phyloP scores from a whole-genome alignment of 1,284 basidiomycete genomes.

The Peniophora sp. region DNA sequence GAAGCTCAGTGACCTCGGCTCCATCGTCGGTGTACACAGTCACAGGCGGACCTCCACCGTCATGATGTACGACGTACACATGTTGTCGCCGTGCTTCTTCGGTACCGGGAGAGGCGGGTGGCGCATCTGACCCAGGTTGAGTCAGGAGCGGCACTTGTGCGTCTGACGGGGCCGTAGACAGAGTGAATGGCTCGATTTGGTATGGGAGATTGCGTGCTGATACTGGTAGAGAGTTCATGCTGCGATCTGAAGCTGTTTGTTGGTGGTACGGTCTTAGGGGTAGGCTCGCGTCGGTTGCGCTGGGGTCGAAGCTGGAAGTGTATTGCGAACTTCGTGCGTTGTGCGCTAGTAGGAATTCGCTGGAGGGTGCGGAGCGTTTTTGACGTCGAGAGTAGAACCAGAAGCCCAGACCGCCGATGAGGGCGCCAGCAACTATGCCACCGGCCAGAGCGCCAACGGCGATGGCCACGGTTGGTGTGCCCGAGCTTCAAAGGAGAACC shows the following conservation, averaged over 20 bases:
- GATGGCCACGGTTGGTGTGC: neutral
- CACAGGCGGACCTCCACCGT: slow-evolving; percentile 45
- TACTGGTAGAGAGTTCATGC: neutral
- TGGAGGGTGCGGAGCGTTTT: too few relatives aligned
- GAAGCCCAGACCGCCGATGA: slow-evolving; percentile 2
- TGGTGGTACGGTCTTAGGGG: neutral
- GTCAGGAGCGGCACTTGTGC: slow-evolving; percentile 5
- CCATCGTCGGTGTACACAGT: slow-evolving; percentile 49
- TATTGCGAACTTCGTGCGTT: too few relatives aligned
- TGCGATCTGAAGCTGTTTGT: neutral
- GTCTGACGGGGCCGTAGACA: slow-evolving; percentile 22
- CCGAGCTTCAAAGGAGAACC: slow-evolving; percentile 17
- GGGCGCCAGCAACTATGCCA: slow-evolving; percentile 5
- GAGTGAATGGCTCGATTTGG: slow-evolving; percentile 37
- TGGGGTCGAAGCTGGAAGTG: neutral
- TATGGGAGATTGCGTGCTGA: slow-evolving; percentile 17
- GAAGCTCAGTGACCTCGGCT: slow-evolving; percentile 49
- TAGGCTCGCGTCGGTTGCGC: neutral
- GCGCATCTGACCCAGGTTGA: neutral
- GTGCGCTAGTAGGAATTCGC: too few relatives aligned
- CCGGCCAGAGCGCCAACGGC: slow-evolving; percentile 4
- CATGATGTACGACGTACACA: slow-evolving; percentile 54
- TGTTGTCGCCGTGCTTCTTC: slow-evolving; percentile 14
- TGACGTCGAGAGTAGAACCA: neutral
- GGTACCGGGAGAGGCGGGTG: neutral